Percentiles rank a stretch among this genome's conserved stretches.
These are phyloP conservation scores for Scenedesmus sp. DNA, from an alignment of 163 green algal genomes.

Conservation along the genomic window DNA sequence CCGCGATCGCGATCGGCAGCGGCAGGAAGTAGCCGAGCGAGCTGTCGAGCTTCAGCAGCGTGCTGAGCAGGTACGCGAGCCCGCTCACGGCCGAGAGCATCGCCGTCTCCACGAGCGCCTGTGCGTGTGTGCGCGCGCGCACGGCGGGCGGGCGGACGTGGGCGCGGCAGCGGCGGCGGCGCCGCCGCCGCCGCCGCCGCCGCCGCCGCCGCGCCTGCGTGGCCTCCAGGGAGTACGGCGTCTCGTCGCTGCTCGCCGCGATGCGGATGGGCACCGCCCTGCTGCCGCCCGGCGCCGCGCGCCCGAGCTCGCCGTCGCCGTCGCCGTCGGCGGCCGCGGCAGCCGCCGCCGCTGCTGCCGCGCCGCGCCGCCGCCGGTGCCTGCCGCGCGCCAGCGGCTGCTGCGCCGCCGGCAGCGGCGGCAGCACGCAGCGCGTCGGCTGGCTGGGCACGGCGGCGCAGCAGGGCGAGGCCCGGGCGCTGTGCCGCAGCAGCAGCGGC, in stretches of 20 bases:
- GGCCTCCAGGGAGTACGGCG: constrained; percentile 36
- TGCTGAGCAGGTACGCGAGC: constrained; percentile 84
- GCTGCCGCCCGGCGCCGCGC: neutral
- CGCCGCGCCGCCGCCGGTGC: neutral
- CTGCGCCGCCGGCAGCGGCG: too few species aligned
- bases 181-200: too few species aligned
- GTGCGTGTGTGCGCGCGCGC: neutral
- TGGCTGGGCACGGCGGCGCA: too few species aligned
- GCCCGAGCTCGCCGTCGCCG: neutral
- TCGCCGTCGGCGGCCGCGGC: neutral
- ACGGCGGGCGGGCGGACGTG: neutral
- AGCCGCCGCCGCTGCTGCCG: constrained; percentile 8
- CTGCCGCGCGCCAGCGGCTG: neutral
- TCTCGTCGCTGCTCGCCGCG: constrained; percentile 11
- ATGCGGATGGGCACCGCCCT: constrained; percentile 15
- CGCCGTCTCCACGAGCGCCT: constrained; percentile 86
- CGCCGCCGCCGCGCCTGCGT: constrained; percentile 1
- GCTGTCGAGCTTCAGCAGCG: constrained; percentile 81
- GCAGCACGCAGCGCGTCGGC: too few species aligned
- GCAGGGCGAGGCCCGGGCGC: too few species aligned
- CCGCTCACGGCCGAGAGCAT: constrained; percentile 91
- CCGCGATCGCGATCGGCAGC: constrained; percentile 83
- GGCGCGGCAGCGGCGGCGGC: neutral
- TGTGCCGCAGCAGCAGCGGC: too few species aligned
- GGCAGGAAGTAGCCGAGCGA: constrained; percentile 91